A percentile compares a stretch with the other conserved stretches of the same genome.
phyloP scores from a whole-genome alignment of 2,329 filamentous ascomycete species.

The Hymenoscyphus occultus region DNA sequence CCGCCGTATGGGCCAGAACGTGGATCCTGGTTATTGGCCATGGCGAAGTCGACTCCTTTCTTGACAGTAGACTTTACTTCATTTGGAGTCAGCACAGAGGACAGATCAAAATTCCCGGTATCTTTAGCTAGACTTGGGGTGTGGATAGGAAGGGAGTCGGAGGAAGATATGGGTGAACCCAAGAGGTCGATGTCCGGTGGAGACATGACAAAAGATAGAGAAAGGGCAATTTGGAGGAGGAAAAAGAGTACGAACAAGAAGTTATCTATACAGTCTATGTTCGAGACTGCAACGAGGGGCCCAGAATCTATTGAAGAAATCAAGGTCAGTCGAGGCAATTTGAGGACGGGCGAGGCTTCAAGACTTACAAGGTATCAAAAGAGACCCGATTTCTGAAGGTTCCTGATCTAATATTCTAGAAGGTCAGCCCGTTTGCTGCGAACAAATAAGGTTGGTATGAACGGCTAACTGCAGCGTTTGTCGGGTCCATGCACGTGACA shows the following conservation, averaged over 20 bases:
- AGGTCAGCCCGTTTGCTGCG: constrained; percentile 26
- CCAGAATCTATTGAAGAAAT: neutral
- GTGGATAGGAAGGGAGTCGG: constrained; percentile 2
- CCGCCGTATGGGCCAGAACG: neutral
- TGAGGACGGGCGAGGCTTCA: neutral
- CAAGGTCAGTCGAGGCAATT: neutral
- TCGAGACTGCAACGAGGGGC: constrained; percentile 6
- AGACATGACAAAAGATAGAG: neutral
- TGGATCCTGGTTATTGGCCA: neutral
- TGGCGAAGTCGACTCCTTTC: neutral
- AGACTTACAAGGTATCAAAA: neutral
- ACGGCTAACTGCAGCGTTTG: constrained; percentile 28
- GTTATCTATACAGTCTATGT: constrained; percentile 26
- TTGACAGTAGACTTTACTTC: constrained; percentile 10
- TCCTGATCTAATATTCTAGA: constrained; percentile 13
- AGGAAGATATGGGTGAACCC: constrained; percentile 5
- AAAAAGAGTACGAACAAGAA: constrained; percentile 10
- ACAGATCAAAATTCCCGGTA: constrained; percentile 24
- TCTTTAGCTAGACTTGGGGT: neutral
- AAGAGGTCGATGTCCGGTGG: neutral
- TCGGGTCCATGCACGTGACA: constrained; percentile 22
- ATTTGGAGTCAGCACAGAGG: constrained; percentile 23
- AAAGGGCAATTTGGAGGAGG: neutral
- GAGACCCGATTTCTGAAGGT: neutral
- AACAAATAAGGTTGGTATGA: constrained; percentile 23